Evolutionary conservation across 768 basidiomycete genomes (phyloP).

Genomic region (Baorangia bicolor): DNA sequence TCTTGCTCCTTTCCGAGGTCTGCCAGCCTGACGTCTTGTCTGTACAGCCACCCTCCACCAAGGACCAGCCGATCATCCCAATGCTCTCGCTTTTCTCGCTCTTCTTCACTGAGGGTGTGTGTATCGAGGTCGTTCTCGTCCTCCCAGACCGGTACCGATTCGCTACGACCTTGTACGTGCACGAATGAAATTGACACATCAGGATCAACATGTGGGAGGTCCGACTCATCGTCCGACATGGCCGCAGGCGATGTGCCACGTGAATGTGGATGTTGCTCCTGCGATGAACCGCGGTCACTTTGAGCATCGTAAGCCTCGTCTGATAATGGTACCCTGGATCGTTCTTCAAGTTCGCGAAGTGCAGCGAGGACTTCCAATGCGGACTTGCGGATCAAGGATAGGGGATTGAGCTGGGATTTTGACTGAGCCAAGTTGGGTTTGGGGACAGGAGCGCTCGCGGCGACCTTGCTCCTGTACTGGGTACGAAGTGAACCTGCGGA

Average conservation of each 20-base stretch:
- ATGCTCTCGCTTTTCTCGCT: constrained; percentile 57
- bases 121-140: constrained; percentile 54
- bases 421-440: constrained; percentile 36
- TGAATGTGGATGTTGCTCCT: constrained; percentile 37
- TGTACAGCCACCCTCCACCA: constrained; percentile 82
- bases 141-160: constrained; percentile 79
- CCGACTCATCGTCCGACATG: constrained; percentile 38
- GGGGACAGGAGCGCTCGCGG: constrained; percentile 33
- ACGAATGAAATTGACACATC: constrained; percentile 69
- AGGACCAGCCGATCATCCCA: constrained; percentile 85
- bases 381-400: constrained; percentile 67
- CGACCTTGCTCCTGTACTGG: constrained; percentile 55
- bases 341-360: constrained; percentile 80
- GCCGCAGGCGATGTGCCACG: constrained; percentile 45
- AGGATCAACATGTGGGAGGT: constrained; percentile 42
- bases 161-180: constrained; percentile 62
- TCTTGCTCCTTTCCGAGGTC: constrained; percentile 57
- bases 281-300: constrained; percentile 59
- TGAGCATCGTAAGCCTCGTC: constrained; percentile 84
- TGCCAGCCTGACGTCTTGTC: constrained; percentile 55
- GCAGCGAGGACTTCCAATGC: constrained; percentile 83
- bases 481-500: constrained; percentile 52
- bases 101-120: constrained; percentile 47
- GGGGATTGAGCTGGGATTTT: constrained; percentile 50
- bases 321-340: constrained; percentile 66